phyloP scores from a whole-genome alignment of 208 protist genomes.

The Trypanosoma brucei region DNA sequence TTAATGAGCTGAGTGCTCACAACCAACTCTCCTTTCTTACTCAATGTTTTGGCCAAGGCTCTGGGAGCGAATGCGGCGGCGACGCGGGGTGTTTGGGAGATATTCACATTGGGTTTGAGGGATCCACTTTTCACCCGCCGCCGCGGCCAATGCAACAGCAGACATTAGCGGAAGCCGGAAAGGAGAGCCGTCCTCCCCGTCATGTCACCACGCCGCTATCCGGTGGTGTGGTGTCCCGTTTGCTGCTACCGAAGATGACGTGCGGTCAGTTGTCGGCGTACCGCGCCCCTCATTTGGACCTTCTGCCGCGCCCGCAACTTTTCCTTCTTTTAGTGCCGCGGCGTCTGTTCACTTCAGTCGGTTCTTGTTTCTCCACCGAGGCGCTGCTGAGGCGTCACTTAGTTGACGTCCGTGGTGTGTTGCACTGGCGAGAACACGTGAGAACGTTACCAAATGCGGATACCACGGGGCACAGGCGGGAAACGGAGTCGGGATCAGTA shows the following conservation, averaged over 20 bases:
- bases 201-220: background rate
- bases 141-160: too few species aligned
- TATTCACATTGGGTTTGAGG: background rate
- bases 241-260: slow-evolving; percentile 1
- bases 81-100: background rate
- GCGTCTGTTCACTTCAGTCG: background rate
- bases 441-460: background rate
- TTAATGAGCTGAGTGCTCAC: slow-evolving; percentile 18
- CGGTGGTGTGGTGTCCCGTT: background rate
- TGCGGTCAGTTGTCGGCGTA: slow-evolving; percentile 13
- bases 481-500: background rate
- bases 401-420: background rate
- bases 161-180: too few species aligned
- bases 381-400: slow-evolving; percentile 10
- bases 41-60: background rate
- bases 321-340: slow-evolving; percentile 12
- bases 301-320: slow-evolving; percentile 4
- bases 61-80: background rate
- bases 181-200: too few species aligned
- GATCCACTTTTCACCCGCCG: slow-evolving; percentile 1
- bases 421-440: slow-evolving; percentile 10
- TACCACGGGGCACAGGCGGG: background rate
- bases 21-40: slow-evolving; percentile 15
- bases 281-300: slow-evolving; percentile 1
- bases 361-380: slow-evolving; percentile 8